Evolutionary conservation across 2,329 filamentous ascomycete genomes (phyloP).

Genomic region (Ophiosphaerella herpotricha): DNA sequence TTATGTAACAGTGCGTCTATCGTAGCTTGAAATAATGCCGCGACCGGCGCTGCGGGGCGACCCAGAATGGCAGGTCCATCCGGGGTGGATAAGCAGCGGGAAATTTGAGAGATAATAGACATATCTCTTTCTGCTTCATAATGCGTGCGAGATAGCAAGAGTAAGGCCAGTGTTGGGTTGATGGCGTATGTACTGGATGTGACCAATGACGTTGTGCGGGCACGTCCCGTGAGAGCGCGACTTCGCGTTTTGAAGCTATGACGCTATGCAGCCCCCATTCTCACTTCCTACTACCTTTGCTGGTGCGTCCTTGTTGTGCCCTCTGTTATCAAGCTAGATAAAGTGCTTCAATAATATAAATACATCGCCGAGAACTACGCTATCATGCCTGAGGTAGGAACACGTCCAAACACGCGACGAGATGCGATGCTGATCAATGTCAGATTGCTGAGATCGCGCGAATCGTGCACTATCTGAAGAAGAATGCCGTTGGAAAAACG

Average conservation of each 20-base stretch:
- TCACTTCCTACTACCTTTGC: too few species aligned
- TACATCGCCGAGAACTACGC: background rate
- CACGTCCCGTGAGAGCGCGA: slow-evolving; percentile 37
- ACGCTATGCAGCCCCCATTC: background rate
- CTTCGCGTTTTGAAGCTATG: slow-evolving; percentile 22
- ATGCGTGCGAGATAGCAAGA: background rate
- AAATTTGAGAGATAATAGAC: background rate
- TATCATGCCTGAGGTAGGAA: slow-evolving; percentile 45
- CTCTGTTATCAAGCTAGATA: too few species aligned
- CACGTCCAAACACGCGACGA: slow-evolving; percentile 1
- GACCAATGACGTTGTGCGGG: slow-evolving; percentile 29
- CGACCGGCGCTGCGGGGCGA: slow-evolving; percentile 22
- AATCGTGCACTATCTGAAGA: slow-evolving; percentile 81
- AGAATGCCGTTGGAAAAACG: slow-evolving; percentile 81
- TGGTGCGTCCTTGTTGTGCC: too few species aligned
- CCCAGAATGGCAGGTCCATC: slow-evolving; percentile 27
- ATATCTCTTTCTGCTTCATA: too few species aligned
- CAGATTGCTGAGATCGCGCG: slow-evolving; percentile 70
- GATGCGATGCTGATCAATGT: slow-evolving; percentile 10
- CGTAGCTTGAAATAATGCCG: slow-evolving; percentile 20
- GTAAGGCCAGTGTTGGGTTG: background rate
- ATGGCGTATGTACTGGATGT: slow-evolving; percentile 10
- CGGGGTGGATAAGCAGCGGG: background rate
- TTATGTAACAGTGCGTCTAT: slow-evolving; percentile 41
- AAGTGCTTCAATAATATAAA: background rate